phyloP scores from a whole-genome alignment of 2,329 filamentous ascomycete genomes.

The Parascedosporium putredinis region DNA sequence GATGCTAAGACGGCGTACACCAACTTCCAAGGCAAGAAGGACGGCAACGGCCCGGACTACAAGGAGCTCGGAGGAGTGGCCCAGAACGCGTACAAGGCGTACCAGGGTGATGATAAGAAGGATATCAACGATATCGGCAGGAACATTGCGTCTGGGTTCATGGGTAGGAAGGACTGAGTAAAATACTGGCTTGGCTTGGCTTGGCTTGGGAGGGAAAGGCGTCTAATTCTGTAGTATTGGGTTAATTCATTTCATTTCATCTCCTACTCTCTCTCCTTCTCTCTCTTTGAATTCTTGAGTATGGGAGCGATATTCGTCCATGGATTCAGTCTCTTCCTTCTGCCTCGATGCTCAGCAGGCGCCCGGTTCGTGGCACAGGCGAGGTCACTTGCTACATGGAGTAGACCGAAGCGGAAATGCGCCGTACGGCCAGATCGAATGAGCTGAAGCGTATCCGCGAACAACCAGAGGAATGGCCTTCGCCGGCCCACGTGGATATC shows the following conservation, averaged over 20 bases:
- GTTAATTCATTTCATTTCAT: neutral
- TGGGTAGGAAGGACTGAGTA: neutral
- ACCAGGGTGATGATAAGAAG: constrained; percentile 13
- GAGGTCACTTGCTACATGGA: too few relatives aligned
- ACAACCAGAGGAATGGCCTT: too few relatives aligned
- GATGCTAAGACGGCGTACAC: constrained; percentile 11
- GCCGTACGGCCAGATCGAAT: too few relatives aligned
- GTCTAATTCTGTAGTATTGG: neutral
- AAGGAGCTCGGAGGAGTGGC: constrained; percentile 12
- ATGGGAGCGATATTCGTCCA: too few relatives aligned
- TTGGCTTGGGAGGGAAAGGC: too few relatives aligned
- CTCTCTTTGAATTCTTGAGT: neutral
- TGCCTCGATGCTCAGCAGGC: too few relatives aligned
- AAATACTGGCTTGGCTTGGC: too few relatives aligned
- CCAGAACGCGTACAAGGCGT: constrained; percentile 20
- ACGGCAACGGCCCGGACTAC: constrained; percentile 12
- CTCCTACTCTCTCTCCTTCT: neutral
- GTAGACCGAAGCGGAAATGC: too few relatives aligned
- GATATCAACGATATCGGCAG: constrained; percentile 12
- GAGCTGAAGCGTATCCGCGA: too few relatives aligned
- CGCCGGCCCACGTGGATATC: too few relatives aligned
- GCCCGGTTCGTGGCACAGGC: too few relatives aligned
- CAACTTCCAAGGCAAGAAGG: constrained; percentile 10
- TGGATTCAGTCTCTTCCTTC: too few relatives aligned
- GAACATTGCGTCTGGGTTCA: constrained; percentile 9